Base-by-base conservation (phyloP, 352 stramenopile genomes). In the Phytophthora sp. region DNA sequence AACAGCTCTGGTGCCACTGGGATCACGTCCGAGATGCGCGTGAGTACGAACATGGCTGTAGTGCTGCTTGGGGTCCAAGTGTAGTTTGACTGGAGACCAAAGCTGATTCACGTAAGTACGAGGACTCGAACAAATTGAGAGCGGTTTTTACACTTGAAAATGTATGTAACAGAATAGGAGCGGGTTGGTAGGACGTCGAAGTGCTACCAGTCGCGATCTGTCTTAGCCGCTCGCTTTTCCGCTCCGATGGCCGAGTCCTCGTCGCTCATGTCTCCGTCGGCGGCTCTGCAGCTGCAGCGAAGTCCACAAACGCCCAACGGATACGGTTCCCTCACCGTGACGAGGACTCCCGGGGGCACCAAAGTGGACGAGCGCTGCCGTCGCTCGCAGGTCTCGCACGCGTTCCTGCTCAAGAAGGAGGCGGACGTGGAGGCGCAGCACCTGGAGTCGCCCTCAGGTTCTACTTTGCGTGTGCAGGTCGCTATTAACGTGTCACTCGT, bases 31-130 rank as follows among this genome's bases (percentile, higher is more conserved):
- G 87, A 93, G 59, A 95, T 79, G 58, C 87, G 87, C 52, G 85
- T 91, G 13, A 95, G 71, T 53, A 94, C 87, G 53, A 95, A 95
- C 87, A 95, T 95, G 16, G 31, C 41, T n/a, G n/a, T n/a, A n/a
- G n/a, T n/a, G n/a, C n/a, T n/a, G n/a, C n/a, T n/a, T n/a, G 38
- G 39, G 29, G 24, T 23, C 21, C 2, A 42, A 23, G 33, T 54
- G 9, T 4, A 12, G 26, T 23, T 30, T 71, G 63, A 71, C 44
- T 71, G 63, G 63, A 50, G 45, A 49, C 13, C 9, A 62, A 36
- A 31, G 33, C 2, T 15, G 30, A 7, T 45, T 7, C 7, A 21
- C 16, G n/a, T 66, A 61, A 62, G 60, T 68, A 57, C 60, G 53
- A 45, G 11, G 21, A 26, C 5, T 18, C 13, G 29, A 15, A 26